phyloP scores from a whole-genome alignment of 208 protist genomes.

The Trichomonas tenax region DNA sequence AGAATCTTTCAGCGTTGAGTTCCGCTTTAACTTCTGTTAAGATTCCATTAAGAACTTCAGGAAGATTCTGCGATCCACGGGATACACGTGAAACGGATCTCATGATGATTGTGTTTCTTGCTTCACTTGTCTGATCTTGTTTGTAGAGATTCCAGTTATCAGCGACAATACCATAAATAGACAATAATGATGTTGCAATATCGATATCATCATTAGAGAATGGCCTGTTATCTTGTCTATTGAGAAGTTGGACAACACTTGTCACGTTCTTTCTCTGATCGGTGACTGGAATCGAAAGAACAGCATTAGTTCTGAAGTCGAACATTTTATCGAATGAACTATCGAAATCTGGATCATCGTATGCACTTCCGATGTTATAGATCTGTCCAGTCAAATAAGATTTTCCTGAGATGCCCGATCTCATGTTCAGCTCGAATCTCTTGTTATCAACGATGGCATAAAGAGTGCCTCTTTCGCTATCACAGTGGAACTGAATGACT shows the following conservation, averaged over 20 bases:
- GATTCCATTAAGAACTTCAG: background rate
- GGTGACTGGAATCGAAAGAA: background rate
- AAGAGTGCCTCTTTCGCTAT: background rate
- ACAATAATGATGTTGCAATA: background rate
- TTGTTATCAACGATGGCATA: background rate
- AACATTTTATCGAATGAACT: background rate
- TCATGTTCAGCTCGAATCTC: background rate
- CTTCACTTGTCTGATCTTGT: background rate
- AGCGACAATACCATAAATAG: background rate
- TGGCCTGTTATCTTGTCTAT: background rate
- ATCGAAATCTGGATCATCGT: background rate
- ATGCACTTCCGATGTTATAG: background rate
- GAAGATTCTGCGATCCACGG: background rate
- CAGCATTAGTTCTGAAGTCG: background rate
- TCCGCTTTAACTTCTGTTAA: background rate
- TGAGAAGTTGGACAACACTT: background rate
- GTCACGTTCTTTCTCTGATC: background rate
- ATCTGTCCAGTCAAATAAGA: background rate
- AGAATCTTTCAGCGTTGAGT: background rate
- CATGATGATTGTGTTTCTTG: background rate
- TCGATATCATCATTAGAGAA: background rate
- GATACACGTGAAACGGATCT: background rate
- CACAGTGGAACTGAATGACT: background rate
- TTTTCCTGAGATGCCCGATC: background rate
- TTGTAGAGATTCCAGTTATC: background rate